Conservation (phyloP, 805 yeast genomes). For the Metschnikowia dekortorum region DNA sequence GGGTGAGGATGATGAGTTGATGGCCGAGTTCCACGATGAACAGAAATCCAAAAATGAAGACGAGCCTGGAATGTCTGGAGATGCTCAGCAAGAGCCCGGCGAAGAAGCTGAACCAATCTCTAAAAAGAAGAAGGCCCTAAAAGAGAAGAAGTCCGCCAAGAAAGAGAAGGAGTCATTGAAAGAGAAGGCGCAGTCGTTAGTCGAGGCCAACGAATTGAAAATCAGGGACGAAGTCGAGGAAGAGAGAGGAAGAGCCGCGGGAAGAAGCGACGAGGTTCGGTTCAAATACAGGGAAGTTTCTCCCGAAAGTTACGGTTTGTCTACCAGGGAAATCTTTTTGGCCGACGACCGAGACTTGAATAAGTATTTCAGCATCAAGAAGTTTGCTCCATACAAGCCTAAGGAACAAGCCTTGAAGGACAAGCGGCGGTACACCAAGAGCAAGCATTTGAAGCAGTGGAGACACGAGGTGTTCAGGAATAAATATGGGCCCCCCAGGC, state of each 20-base stretch:
- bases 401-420: conserved; percentile 70
- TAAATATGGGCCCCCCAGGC: conserved; percentile 46
- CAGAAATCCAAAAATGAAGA: conserved; percentile 18
- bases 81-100: conserved; percentile 8
- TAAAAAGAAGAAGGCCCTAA: conserved; percentile 51
- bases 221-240: conserved; percentile 63
- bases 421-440: conserved; percentile 77
- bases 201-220: conserved; percentile 66
- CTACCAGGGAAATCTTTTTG: conserved; percentile 78
- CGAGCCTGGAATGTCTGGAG: conserved; percentile 6
- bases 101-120: conserved; percentile 26
- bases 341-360: conserved; percentile 89
- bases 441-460: conserved; percentile 84
- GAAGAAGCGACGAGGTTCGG: conserved; percentile 36
- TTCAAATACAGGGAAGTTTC: conserved; percentile 93
- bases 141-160: conserved; percentile 54
- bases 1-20: conserved; percentile 43
- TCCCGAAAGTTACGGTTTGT: conserved; percentile 86
- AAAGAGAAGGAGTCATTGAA: conserved; percentile 58
- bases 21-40: conserved; percentile 30
- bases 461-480: conserved; percentile 72
- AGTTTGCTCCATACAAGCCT: conserved; percentile 88
- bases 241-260: conserved; percentile 52
- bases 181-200: conserved; percentile 69
- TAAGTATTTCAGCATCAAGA: conserved; percentile 81